Evolutionary conservation across 179 eudicot genomes (phyloP).

Genomic region (Drosera spatulata): DNA sequence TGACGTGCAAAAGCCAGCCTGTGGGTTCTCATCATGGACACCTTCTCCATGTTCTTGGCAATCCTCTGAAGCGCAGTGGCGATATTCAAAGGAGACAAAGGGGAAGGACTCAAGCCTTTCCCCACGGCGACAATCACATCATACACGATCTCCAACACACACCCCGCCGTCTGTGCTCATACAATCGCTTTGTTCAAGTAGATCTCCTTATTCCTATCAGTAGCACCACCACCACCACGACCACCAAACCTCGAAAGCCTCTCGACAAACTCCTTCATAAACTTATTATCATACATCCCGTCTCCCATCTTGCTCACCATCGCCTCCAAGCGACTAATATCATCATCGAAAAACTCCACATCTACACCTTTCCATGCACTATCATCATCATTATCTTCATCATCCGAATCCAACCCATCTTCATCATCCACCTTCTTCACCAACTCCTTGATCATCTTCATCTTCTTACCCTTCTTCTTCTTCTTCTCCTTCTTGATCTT

Average conservation of each 20-base stretch:
- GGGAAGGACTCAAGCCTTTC: slow-evolving; percentile 91
- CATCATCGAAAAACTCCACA: slow-evolving; percentile 11
- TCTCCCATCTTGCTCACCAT: slow-evolving; percentile 56
- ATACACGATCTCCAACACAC: slow-evolving; percentile 64
- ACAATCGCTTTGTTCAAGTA: slow-evolving; percentile 57
- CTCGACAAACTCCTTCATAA: slow-evolving; percentile 55
- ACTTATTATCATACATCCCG: slow-evolving; percentile 73
- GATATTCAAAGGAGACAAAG: slow-evolving; percentile 79
- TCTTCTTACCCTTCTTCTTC: slow-evolving; percentile 49
- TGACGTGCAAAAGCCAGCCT: slow-evolving; percentile 85
- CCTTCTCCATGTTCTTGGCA: slow-evolving; percentile 98
- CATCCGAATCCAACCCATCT: slow-evolving; percentile 22
- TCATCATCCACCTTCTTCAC: slow-evolving; percentile 20
- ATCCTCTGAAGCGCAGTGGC: slow-evolving; percentile 89
- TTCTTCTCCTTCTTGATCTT: slow-evolving; percentile 34
- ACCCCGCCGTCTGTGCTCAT: slow-evolving; percentile 75
- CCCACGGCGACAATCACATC: slow-evolving; percentile 64
- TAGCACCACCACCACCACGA: no score
- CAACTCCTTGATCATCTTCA: slow-evolving; percentile 10
- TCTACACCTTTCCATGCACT: slow-evolving; percentile 14
- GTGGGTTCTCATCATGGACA: slow-evolving; percentile 62
- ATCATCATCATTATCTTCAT: no score
- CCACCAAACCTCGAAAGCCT: slow-evolving; percentile 71
- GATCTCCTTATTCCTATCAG: slow-evolving; percentile 74
- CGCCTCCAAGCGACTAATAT: slow-evolving; percentile 20